A percentile compares a stretch with the other conserved stretches of the same genome.
These are phyloP conservation scores for Moelleriella libera DNA, from an alignment of 2,329 filamentous ascomycete genomes.

Conservation along the genomic window DNA sequence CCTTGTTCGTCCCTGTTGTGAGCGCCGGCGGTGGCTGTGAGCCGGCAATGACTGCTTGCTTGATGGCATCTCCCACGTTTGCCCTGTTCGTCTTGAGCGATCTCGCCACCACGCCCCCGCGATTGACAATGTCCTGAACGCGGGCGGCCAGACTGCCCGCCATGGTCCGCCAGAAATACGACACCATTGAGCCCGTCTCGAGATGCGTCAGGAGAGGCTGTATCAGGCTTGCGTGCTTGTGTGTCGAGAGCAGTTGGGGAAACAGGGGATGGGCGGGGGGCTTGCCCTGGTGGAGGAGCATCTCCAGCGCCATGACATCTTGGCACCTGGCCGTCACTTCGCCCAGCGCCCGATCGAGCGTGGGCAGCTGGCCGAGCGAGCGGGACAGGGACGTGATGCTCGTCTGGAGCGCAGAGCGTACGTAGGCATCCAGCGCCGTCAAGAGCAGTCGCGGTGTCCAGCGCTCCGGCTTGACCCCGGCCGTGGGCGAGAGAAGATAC, in stretches of 20 bases:
- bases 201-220: constrained; percentile 61
- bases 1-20: constrained; percentile 25
- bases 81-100: constrained; percentile 66
- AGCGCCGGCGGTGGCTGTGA: constrained; percentile 50
- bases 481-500: constrained; percentile 64
- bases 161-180: constrained; percentile 87
- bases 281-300: constrained; percentile 55
- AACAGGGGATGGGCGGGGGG: constrained; percentile 57
- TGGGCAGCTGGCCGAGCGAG: constrained; percentile 66
- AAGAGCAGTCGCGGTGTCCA: constrained; percentile 60
- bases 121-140: constrained; percentile 71
- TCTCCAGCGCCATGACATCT: constrained; percentile 78
- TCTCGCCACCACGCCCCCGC: constrained; percentile 72
- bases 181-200: constrained; percentile 75
- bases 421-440: constrained; percentile 63
- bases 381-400: constrained; percentile 62
- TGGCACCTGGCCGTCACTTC: constrained; percentile 80
- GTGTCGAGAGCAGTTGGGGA: constrained; percentile 18
- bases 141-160: constrained; percentile 62
- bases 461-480: constrained; percentile 35
- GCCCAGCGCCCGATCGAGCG: constrained; percentile 64
- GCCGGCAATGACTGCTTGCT: constrained; percentile 71
- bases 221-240: constrained; percentile 40
- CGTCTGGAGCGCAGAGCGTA: constrained; percentile 67
- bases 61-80: constrained; percentile 60